Evolutionary conservation across 2,329 filamentous ascomycete species (phyloP).

Genomic region (Apiospora marii): DNA sequence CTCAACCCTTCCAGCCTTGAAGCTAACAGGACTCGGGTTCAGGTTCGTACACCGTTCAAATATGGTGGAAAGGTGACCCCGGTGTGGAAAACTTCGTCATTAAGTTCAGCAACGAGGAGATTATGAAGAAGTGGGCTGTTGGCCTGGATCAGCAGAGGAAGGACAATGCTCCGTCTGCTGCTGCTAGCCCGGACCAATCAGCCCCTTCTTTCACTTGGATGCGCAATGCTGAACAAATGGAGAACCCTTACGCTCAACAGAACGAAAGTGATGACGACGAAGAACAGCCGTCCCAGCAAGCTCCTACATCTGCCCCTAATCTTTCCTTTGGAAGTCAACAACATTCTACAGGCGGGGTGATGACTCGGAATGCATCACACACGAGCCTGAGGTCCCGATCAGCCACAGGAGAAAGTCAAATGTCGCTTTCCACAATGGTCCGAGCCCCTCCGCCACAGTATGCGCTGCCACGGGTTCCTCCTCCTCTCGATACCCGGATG

Average conservation of each 20-base stretch:
- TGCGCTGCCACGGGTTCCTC: slow-evolving; percentile 66
- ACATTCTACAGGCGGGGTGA: slow-evolving; percentile 47
- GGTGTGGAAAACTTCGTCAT: slow-evolving; percentile 97
- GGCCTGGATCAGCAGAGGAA: slow-evolving; percentile 81
- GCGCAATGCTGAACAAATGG: slow-evolving; percentile 68
- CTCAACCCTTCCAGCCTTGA: slow-evolving; percentile 12
- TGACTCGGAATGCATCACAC: slow-evolving; percentile 75
- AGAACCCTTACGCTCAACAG: slow-evolving; percentile 81
- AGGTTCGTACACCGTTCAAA: slow-evolving; percentile 95
- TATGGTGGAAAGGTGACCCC: slow-evolving; percentile 98
- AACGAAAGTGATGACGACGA: slow-evolving; percentile 70
- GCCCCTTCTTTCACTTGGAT: slow-evolving; percentile 85
- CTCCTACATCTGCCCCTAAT: slow-evolving; percentile 45
- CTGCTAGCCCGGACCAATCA: slow-evolving; percentile 55
- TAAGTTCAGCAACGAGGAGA: slow-evolving; percentile 89
- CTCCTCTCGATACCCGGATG: slow-evolving; percentile 67
- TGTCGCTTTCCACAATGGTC: slow-evolving; percentile 63
- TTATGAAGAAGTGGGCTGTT: slow-evolving; percentile 89
- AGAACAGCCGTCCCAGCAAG: slow-evolving; percentile 50
- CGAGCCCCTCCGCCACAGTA: slow-evolving; percentile 75
- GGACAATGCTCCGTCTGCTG: slow-evolving; percentile 59
- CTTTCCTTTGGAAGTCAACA: slow-evolving; percentile 41
- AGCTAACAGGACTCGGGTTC: slow-evolving; percentile 39
- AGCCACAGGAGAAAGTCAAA: slow-evolving; percentile 74
- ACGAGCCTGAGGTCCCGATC: slow-evolving; percentile 79